These are phyloP conservation scores for Collybia nuda DNA, from an alignment of 768 basidiomycete species.

Conservation along the genomic window DNA sequence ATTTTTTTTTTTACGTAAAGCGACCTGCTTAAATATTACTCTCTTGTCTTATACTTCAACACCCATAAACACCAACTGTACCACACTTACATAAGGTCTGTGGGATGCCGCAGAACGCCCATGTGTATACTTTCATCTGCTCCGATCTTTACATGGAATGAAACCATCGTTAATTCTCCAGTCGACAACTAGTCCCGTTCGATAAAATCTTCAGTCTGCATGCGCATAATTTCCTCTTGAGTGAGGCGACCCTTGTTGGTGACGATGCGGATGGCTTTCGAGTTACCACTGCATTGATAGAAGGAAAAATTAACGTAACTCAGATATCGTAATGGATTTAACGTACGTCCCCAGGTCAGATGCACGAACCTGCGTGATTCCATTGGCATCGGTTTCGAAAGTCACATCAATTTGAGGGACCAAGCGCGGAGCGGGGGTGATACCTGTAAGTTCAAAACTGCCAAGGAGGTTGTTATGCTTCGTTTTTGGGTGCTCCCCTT, in stretches of 20 bases:
- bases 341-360: slow-evolving; percentile 91
- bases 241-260: slow-evolving; percentile 93
- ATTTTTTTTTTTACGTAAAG: no score
- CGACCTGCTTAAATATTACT: no score
- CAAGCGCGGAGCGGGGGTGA: slow-evolving; percentile 85
- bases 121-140: no score
- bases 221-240: slow-evolving; percentile 90
- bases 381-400: no score
- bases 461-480: slow-evolving; percentile 91
- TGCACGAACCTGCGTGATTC: slow-evolving; percentile 92
- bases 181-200: slow-evolving; percentile 5
- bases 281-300: slow-evolving; percentile 60
- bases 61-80: no score
- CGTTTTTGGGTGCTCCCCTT: slow-evolving; percentile 86
- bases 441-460: slow-evolving; percentile 88
- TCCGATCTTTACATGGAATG: no score
- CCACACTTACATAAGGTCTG: no score
- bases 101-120: no score
- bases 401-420: slow-evolving; percentile 91
- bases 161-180: no score
- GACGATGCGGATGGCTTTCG: slow-evolving; percentile 87
- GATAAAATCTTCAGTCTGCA: slow-evolving; percentile 85
- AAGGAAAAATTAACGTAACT: not conserved
- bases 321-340: not conserved
- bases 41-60: no score